Percentiles rank a stretch among this genome's conserved stretches.
These are phyloP conservation scores for Lipomyces mesembrius DNA, from an alignment of 805 yeast genomes.

Conservation along the genomic window DNA sequence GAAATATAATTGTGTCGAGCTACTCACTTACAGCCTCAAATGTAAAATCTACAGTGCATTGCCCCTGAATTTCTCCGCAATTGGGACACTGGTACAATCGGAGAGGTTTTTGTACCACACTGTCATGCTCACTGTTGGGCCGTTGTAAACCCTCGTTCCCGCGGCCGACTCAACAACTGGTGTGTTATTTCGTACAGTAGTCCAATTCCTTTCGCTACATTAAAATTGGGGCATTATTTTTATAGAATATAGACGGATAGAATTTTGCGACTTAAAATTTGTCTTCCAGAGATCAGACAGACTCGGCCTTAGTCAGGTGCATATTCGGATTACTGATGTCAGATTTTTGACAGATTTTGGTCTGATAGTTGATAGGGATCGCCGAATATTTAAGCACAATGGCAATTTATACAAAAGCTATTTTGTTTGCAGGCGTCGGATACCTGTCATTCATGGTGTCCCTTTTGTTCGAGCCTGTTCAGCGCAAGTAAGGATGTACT, in stretches of 20 bases:
- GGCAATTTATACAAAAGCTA: not conserved
- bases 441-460: conserved; percentile 14
- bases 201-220: not conserved
- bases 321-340: not conserved
- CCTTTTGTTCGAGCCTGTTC: conserved; percentile 25
- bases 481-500: conserved; percentile 18
- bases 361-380: not conserved
- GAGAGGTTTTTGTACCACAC: not conserved
- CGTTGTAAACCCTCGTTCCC: not conserved
- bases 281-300: not conserved
- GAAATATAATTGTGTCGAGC: not conserved
- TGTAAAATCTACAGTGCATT: not conserved
- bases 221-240: not conserved
- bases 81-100: no score
- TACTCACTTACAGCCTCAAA: not conserved
- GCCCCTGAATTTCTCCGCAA: not conserved
- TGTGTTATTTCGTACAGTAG: not conserved
- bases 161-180: not conserved
- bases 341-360: not conserved
- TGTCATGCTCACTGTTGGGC: not conserved
- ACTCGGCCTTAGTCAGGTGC: not conserved
- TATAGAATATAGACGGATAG: not conserved
- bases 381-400: not conserved
- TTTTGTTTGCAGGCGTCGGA: not conserved
- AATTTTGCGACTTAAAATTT: not conserved